phyloP scores from a whole-genome alignment of 1,139 yeast genomes.

The Hyphopichia fennica region DNA sequence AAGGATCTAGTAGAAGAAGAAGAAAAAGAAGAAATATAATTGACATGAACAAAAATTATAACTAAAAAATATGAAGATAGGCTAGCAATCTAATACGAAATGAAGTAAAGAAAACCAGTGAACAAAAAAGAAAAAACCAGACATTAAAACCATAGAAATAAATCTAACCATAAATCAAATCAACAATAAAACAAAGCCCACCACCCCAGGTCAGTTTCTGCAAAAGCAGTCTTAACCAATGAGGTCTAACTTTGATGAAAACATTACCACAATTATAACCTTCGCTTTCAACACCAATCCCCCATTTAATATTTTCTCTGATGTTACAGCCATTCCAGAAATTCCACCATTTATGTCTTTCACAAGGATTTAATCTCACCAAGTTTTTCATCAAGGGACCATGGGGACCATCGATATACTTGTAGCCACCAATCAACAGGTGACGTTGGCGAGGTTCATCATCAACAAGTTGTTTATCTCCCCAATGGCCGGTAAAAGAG shows the following conservation, averaged over 20 bases:
- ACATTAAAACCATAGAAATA: neutral
- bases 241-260: constrained; percentile 53
- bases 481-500: constrained; percentile 84
- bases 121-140: neutral
- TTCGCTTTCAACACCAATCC: constrained; percentile 86
- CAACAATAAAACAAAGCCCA: constrained; percentile 60
- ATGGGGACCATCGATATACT: constrained; percentile 85
- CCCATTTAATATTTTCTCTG: constrained; percentile 71
- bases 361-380: constrained; percentile 69
- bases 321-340: constrained; percentile 77
- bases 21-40: neutral
- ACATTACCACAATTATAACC: constrained; percentile 68
- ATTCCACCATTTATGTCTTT: constrained; percentile 85
- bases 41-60: neutral
- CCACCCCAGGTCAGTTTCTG: constrained; percentile 71
- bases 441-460: constrained; percentile 77
- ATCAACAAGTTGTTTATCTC: constrained; percentile 68
- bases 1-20: neutral
- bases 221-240: constrained; percentile 44
- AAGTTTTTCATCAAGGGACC: constrained; percentile 87
- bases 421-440: constrained; percentile 83
- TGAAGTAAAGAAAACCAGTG: neutral
- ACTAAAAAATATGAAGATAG: neutral
- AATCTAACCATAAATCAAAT: constrained; percentile 52
- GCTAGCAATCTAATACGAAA: neutral